These are phyloP conservation scores for Linum lewisii DNA, from an alignment of 345 rosid species.

Conservation along the genomic window DNA sequence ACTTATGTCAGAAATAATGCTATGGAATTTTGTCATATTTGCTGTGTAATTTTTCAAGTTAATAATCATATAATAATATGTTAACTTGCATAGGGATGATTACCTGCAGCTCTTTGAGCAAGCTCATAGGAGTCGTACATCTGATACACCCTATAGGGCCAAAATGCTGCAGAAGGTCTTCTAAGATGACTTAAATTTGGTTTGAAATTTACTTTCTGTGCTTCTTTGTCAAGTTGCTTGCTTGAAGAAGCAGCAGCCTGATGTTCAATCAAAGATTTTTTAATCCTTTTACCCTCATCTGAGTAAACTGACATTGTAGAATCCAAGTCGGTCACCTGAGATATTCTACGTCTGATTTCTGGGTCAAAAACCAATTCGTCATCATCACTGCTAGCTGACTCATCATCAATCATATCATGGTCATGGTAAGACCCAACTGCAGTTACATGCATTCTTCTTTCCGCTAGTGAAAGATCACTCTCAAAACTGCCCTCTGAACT, in stretches of 20 bases:
- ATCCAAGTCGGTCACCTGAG: constrained; percentile 19
- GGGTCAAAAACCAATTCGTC: constrained; percentile 29
- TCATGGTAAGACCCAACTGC: constrained; percentile 32
- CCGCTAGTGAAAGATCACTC: constrained; percentile 60
- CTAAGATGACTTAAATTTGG: constrained; percentile 34
- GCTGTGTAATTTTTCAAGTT: no score
- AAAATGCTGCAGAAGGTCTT: constrained; percentile 51
- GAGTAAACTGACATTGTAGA: constrained; percentile 19
- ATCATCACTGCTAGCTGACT: constrained; percentile 66
- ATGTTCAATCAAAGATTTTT: constrained; percentile 18
- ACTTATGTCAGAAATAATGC: not conserved
- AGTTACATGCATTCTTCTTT: constrained; percentile 58
- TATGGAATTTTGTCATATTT: no score
- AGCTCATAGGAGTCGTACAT: constrained; percentile 85
- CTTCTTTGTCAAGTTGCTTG: constrained; percentile 23
- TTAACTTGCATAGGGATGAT: not conserved
- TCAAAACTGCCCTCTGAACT: constrained; percentile 75
- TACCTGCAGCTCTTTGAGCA: constrained; percentile 89
- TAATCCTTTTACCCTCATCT: constrained; percentile 21
- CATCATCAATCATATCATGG: constrained; percentile 35
- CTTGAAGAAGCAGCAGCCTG: constrained; percentile 23
- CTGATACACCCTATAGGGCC: constrained; percentile 79
- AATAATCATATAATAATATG: no score
- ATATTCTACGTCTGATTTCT: constrained; percentile 25
- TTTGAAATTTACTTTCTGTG: constrained; percentile 20